These are phyloP conservation scores for Penicillium sp. DNA, from an alignment of 2,329 filamentous ascomycete genomes.

Conservation along the genomic window DNA sequence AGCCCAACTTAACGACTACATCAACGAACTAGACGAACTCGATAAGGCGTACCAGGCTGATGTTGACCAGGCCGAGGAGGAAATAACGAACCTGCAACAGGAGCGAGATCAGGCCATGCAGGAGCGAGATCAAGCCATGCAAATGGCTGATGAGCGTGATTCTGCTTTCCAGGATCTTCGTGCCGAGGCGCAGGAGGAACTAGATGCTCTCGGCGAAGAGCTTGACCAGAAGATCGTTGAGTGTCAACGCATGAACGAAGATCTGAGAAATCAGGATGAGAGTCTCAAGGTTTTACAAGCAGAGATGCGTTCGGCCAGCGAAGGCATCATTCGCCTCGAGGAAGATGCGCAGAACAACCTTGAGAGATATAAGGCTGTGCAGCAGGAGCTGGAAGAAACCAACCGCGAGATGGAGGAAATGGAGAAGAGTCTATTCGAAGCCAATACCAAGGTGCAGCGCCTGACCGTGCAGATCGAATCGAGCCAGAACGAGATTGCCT, in stretches of 20 bases:
- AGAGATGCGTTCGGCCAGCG: conserved; percentile 89
- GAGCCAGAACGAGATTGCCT: conserved; percentile 87
- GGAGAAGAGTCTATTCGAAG: conserved; percentile 78
- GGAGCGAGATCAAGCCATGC: conserved; percentile 82
- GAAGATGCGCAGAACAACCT: conserved; percentile 81
- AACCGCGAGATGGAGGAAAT: conserved; percentile 84
- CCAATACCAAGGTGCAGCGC: conserved; percentile 82
- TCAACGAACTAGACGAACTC: conserved; percentile 74
- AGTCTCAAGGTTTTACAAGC: conserved; percentile 89
- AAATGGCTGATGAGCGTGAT: conserved; percentile 66
- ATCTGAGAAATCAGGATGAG: conserved; percentile 73
- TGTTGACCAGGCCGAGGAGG: conserved; percentile 73
- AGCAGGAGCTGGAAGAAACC: conserved; percentile 76
- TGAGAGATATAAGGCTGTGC: conserved; percentile 75
- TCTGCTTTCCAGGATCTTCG: conserved; percentile 51
- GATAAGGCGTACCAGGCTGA: conserved; percentile 75
- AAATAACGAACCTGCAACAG: conserved; percentile 72
- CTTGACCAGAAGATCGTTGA: conserved; percentile 71
- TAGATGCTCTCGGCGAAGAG: conserved; percentile 60
- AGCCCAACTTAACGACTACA: conserved; percentile 73
- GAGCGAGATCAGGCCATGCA: conserved; percentile 84
- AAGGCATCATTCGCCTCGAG: conserved; percentile 80
- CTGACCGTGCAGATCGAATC: conserved; percentile 90
- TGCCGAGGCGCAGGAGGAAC: conserved; percentile 58
- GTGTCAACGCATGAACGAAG: conserved; percentile 65